Evolutionary conservation across 139 green algal genomes (phyloP), one percentile per base, ranked within the genome.

Genomic region (Chlorella sp.): DNA sequence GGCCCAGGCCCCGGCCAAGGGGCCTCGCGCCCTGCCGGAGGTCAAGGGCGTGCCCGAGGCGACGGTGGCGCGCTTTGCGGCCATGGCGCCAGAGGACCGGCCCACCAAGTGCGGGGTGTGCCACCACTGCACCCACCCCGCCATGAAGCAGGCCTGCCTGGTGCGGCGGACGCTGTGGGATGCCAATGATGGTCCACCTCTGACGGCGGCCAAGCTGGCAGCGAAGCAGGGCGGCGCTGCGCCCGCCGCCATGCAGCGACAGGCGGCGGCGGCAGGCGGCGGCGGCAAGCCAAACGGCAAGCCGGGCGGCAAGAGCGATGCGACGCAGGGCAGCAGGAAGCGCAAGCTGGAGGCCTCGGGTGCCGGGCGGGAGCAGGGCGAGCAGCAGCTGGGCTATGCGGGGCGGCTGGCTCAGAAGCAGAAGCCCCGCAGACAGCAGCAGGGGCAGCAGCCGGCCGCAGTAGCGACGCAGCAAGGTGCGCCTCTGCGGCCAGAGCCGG

Each of bases 91-190:
- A 9, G n/a, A 12, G 7, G 5, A 40, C 9, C 43, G 38, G 17
- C n/a, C 17, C 8, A 53, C 46, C 19, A 46, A 61, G 51, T 82
- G 77, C 62, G 67, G 56, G 21, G 58, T 67, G 51, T 82, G 77
- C 77, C 45, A 63, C 25, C 48, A 29, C 8, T 82, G 77, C 42
- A 14, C 51, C 17, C 77, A 77, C 60, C 68, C 60, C 8, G 19
- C 67, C 33, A 43, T 67, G 35, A 50, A 55, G 61, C 27, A 71
- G 25, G 56, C 58, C 31, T 72, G 72, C 56, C 33, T 64, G 58
- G 8, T 23, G 19, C n/a, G 50, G 35, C 23, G 60, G 31, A 42
- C 29, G 19, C 21, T 35, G 25, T 62, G 60, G 51, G 17, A 23
- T 23, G 36, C 40, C 33, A 58, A 45, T 60, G 60, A 58, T 27